These are phyloP conservation scores for Phaffia rhodozyma DNA, from an alignment of 1,284 basidiomycete species.

Conservation along the genomic window DNA sequence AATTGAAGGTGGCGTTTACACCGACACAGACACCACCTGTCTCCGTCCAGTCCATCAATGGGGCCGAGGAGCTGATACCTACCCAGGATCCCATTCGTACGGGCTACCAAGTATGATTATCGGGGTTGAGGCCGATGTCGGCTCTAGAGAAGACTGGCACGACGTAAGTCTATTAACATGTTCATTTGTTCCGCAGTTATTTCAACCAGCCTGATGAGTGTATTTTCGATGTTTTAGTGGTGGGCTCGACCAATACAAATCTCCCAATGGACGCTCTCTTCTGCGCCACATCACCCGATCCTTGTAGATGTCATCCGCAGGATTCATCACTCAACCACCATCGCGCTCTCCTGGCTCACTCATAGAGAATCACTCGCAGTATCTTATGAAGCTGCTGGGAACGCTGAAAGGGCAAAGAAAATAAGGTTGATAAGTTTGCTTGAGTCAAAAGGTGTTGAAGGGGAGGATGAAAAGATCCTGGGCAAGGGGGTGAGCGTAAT, in stretches of 20 bases:
- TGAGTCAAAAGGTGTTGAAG: conserved; percentile 21
- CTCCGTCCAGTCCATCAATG: conserved; percentile 29
- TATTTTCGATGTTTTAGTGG: conserved; percentile 20
- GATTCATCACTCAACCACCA: conserved; percentile 28
- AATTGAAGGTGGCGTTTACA: conserved; percentile 35
- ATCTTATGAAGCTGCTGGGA: conserved; percentile 21
- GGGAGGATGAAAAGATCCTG: conserved; percentile 17
- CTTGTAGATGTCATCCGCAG: conserved; percentile 28
- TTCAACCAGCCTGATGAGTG: neutral
- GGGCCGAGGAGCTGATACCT: conserved; percentile 25
- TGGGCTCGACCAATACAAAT: conserved; percentile 28
- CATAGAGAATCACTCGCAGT: conserved; percentile 20
- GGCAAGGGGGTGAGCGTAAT: conserved; percentile 34
- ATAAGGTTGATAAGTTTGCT: conserved; percentile 19
- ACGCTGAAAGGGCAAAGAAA: conserved; percentile 22
- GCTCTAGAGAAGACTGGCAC: conserved; percentile 33
- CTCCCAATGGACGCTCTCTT: conserved; percentile 37
- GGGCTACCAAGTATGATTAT: conserved; percentile 30
- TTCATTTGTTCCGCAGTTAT: neutral
- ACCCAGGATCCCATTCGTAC: neutral
- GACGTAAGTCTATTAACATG: conserved; percentile 25
- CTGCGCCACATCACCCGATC: conserved; percentile 32
- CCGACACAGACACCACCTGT: conserved; percentile 34
- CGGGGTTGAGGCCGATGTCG: conserved; percentile 37
- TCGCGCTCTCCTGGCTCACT: conserved; percentile 28